Conservation (phyloP, 345 rosid species). For the Syzygium aqueum region DNA sequence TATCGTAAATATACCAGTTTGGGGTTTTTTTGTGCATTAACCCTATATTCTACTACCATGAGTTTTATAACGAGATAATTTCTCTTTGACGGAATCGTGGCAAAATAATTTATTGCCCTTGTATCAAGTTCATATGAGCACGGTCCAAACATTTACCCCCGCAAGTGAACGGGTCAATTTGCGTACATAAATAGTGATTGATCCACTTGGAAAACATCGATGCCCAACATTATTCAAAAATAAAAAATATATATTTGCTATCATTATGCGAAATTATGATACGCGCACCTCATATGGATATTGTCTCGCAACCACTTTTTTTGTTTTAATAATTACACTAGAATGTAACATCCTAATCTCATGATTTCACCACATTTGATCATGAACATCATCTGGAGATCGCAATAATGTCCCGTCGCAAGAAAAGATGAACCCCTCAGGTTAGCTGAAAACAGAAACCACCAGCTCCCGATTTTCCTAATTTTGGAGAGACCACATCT, state of each 20-base stretch:
- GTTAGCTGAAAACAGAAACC: background rate
- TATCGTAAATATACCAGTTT: too few relatives aligned
- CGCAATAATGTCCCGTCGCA: background rate
- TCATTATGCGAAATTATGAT: background rate
- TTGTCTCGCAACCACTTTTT: background rate
- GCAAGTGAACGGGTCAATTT: background rate
- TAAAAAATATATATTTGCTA: background rate
- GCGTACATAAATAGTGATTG: too few relatives aligned
- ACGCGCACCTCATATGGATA: background rate
- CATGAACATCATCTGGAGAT: background rate
- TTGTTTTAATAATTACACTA: background rate
- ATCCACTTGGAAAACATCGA: background rate
- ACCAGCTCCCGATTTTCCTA: background rate
- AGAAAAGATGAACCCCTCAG: background rate
- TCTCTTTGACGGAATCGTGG: background rate
- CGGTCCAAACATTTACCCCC: background rate
- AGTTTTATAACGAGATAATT: background rate
- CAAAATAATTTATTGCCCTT: background rate
- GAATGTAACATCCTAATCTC: background rate
- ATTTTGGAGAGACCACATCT: background rate
- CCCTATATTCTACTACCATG: background rate
- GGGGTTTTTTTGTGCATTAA: too few relatives aligned
- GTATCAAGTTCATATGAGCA: background rate
- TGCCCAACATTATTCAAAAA: background rate
- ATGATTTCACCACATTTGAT: background rate